Conservation (phyloP, 1,139 yeast genomes). For the Scheffersomyces titani region DNA sequence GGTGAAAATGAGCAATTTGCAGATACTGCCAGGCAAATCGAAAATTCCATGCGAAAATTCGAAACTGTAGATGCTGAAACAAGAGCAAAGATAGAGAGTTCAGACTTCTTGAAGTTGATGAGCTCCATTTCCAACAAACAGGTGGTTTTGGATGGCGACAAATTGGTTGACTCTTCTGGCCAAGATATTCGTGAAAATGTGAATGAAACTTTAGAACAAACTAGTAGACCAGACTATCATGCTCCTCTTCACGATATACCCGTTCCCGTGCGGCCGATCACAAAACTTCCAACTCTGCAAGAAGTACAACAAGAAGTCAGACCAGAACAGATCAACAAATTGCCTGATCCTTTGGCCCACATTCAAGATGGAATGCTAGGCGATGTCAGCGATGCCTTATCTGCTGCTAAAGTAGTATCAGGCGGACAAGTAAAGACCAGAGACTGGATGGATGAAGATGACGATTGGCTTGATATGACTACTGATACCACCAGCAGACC, state of each 20-base stretch:
- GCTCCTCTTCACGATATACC: slow-evolving; percentile 6
- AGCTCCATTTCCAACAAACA: slow-evolving; percentile 34
- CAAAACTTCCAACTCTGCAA: slow-evolving; percentile 5
- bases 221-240: slow-evolving; percentile 6
- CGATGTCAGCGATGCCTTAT: slow-evolving; percentile 30
- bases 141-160: slow-evolving; percentile 45
- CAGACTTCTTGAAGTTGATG: slow-evolving; percentile 46
- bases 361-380: slow-evolving; percentile 39
- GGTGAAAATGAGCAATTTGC: slow-evolving; percentile 42
- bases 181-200: slow-evolving; percentile 14
- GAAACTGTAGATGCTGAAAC: slow-evolving; percentile 24
- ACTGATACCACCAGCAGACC: slow-evolving; percentile 9
- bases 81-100: slow-evolving; percentile 35
- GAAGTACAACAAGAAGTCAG: neutral
- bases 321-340: slow-evolving; percentile 19
- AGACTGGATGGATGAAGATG: slow-evolving; percentile 41
- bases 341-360: slow-evolving; percentile 51
- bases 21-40: slow-evolving; percentile 40
- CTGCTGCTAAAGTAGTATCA: slow-evolving; percentile 44
- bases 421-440: slow-evolving; percentile 40
- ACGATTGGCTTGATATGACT: slow-evolving; percentile 27
- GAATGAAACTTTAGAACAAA: neutral
- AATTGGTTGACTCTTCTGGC: slow-evolving; percentile 30
- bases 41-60: slow-evolving; percentile 28
- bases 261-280: neutral